phyloP scores from a whole-genome alignment of 495 filamentous ascomycete genomes.

The Oidiodendron maius region DNA sequence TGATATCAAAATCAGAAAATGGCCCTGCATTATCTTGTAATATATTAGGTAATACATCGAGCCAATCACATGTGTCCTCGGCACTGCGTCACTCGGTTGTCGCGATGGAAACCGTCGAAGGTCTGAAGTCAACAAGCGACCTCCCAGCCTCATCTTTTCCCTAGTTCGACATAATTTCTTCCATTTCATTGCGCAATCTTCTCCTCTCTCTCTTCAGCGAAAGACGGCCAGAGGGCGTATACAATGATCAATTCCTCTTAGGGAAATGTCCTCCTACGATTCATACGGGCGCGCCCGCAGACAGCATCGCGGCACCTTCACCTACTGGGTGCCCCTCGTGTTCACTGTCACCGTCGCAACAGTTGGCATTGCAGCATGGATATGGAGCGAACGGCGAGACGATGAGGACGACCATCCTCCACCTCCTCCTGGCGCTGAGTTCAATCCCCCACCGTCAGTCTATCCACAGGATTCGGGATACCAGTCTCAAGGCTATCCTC shows the following conservation, averaged over 20 bases:
- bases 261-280: constrained; percentile 74
- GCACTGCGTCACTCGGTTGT: constrained; percentile 4
- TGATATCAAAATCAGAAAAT: no score
- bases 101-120: constrained; percentile 14
- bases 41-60: no score
- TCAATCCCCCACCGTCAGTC: constrained; percentile 29
- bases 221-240: constrained; percentile 6
- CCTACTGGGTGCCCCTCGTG: constrained; percentile 81
- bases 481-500: background rate
- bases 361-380: constrained; percentile 79
- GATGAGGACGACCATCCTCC: constrained; percentile 58
- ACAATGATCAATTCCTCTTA: constrained; percentile 16
- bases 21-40: no score
- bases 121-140: constrained; percentile 10
- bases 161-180: background rate
- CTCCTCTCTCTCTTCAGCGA: constrained; percentile 1
- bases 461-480: background rate
- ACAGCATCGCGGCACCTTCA: constrained; percentile 57
- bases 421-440: constrained; percentile 37
- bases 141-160: constrained; percentile 19
- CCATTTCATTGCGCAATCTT: constrained; percentile 11
- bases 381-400: constrained; percentile 80
- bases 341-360: constrained; percentile 82
- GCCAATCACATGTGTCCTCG: background rate
- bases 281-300: constrained; percentile 47